phyloP scores from a whole-genome alignment of 2,329 filamentous ascomycete species.

The Metarhizium guizhouense region DNA sequence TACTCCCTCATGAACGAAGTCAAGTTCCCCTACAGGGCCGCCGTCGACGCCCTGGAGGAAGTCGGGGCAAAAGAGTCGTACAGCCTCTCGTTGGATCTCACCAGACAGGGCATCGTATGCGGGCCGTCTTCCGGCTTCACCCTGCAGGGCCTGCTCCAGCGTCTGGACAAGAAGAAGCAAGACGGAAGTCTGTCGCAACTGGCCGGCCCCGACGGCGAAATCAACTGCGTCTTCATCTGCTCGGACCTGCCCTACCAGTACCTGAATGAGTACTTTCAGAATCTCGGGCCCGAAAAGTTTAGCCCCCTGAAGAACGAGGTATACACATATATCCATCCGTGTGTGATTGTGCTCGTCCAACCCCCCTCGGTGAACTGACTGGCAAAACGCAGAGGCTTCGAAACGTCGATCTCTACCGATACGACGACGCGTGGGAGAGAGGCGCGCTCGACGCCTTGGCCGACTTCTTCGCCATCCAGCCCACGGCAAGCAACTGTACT shows the following conservation, averaged over 20 bases:
- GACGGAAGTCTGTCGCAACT: constrained; percentile 35
- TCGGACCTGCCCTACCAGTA: constrained; percentile 56
- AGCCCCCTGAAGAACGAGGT: constrained; percentile 35
- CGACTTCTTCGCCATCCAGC: constrained; percentile 22
- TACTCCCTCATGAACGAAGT: constrained; percentile 40
- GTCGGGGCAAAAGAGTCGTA: constrained; percentile 46
- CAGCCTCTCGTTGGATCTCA: constrained; percentile 42
- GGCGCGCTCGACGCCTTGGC: constrained; percentile 29
- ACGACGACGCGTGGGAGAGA: constrained; percentile 46
- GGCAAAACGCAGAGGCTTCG: constrained; percentile 28
- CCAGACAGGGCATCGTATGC: constrained; percentile 48
- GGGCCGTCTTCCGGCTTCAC: constrained; percentile 54
- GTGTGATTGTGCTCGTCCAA: no score
- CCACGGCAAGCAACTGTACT: constrained; percentile 14
- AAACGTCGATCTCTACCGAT: constrained; percentile 42
- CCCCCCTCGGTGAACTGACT: no score
- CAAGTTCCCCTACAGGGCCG: constrained; percentile 46
- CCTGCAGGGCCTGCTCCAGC: constrained; percentile 40
- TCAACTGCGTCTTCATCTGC: constrained; percentile 50
- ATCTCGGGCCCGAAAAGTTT: constrained; percentile 39
- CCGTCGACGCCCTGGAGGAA: constrained; percentile 46
- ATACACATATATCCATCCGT: not conserved
- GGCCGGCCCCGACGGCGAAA: constrained; percentile 34
- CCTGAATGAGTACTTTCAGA: constrained; percentile 48
- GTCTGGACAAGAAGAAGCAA: constrained; percentile 37